A percentile compares a stretch with the other conserved stretches of the same genome.
Conservation (phyloP, 2,329 filamentous ascomycete genomes). For the Madurella mycetomatis region DNA sequence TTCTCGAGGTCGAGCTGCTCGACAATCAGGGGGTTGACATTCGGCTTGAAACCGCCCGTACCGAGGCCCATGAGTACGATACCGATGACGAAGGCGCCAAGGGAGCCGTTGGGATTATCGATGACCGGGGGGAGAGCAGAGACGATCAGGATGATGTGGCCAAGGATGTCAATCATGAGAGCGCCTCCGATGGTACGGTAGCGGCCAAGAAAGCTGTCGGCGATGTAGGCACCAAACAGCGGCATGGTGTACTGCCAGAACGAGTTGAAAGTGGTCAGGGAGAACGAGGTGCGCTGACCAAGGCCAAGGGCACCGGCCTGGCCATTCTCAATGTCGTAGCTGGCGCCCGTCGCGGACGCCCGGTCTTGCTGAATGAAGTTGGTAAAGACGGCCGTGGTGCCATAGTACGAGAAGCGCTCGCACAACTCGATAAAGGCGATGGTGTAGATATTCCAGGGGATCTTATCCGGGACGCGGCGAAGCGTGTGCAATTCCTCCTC, state of each 20-base stretch:
- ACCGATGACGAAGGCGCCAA: conserved; percentile 62
- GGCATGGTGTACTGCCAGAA: conserved; percentile 61
- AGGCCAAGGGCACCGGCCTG: conserved; percentile 53
- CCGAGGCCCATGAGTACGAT: conserved; percentile 51
- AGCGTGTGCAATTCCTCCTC: conserved; percentile 50
- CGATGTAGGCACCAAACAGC: conserved; percentile 47
- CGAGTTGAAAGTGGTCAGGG: conserved; percentile 38
- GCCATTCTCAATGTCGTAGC: conserved; percentile 26
- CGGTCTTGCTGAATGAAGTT: conserved; percentile 61
- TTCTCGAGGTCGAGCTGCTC: conserved; percentile 59
- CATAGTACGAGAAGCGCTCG: conserved; percentile 71
- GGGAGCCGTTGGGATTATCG: conserved; percentile 47
- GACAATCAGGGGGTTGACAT: conserved; percentile 63
- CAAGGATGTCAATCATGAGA: conserved; percentile 57
- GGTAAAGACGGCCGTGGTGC: conserved; percentile 59
- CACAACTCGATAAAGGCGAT: conserved; percentile 66
- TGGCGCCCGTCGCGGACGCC: conserved; percentile 54
- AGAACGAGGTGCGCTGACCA: conserved; percentile 31
- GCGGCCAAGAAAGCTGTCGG: conserved; percentile 59
- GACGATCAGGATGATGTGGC: conserved; percentile 61
- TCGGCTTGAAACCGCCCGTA: conserved; percentile 72
- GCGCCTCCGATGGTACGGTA: conserved; percentile 63
- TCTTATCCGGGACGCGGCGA: conserved; percentile 50
- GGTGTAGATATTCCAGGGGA: conserved; percentile 57
- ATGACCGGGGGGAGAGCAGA: conserved; percentile 63